These are phyloP conservation scores for Euphorbia lathyris DNA, from an alignment of 345 rosid genomes.

Conservation along the genomic window DNA sequence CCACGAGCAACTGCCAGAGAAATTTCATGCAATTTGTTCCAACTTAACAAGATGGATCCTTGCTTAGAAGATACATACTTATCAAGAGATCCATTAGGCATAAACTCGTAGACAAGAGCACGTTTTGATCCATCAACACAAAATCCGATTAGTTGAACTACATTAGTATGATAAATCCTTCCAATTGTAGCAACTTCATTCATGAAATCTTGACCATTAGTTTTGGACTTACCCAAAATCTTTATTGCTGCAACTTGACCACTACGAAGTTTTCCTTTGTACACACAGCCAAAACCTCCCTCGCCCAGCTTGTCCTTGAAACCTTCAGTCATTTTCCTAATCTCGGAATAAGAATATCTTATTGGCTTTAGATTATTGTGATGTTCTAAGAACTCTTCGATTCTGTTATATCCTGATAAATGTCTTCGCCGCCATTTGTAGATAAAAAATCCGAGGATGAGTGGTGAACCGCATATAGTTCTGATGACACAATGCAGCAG, in stretches of 20 bases:
- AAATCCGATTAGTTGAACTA: no score
- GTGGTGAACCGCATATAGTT: background rate
- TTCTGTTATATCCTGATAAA: background rate
- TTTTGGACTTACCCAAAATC: background rate
- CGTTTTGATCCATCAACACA: no score
- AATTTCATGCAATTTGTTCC: background rate
- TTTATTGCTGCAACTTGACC: background rate
- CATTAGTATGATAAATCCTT: no score
- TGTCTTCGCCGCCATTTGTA: conserved; percentile 2
- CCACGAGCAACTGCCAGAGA: background rate
- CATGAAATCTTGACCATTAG: background rate
- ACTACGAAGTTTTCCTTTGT: conserved; percentile 1
- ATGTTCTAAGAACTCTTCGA: conserved; percentile 5
- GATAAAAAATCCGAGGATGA: background rate
- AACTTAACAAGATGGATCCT: background rate
- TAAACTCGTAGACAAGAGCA: background rate
- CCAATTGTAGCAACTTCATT: background rate
- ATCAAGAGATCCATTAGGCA: conserved; percentile 4
- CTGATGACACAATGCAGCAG: background rate
- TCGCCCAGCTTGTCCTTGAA: background rate
- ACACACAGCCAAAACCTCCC: background rate
- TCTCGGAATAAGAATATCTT: background rate
- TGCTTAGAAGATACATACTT: background rate
- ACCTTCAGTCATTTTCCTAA: background rate
- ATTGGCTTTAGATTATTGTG: conserved; percentile 3